Evolutionary conservation across 2,329 filamentous ascomycete genomes (phyloP), one percentile per base, ranked within the genome.

Genomic region (Eutypella sp.): DNA sequence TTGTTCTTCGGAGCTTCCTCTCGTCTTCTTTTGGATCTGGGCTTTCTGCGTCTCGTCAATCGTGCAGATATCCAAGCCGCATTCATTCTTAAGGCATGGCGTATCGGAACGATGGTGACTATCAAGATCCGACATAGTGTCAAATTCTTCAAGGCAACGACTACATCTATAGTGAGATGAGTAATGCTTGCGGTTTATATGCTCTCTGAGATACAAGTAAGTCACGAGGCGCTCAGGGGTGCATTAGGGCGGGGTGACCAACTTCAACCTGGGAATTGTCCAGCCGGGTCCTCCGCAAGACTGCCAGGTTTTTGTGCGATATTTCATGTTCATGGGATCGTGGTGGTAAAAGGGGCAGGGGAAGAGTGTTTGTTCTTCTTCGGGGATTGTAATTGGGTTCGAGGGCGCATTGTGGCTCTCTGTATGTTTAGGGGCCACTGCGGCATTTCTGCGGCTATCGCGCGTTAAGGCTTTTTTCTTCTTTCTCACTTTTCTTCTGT

Each of bases 161-260:
- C 38, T 44, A 18, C 54, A 57, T 13, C 47, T 47, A n/a, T 47
- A 46, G 6, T 33, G 23, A 3, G 10, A 10, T 11, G 42, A 51
- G 20, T 29, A 45, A 29, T 56, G 54, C 4, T 45, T 49, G 27
- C 54, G 52, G 20, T 53, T 48, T 11, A 56, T 44, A 23, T 57
- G 54, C 22, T 55, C 54, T 29, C 54, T 56, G 13, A 8, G 7
- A 8, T 29, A 13, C 13, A 29, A 13, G 13, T 29, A 7, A 29
- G 25, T 8, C 7, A 29, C 25, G 25, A 13, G 7, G 13, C 7
- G 13, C 13, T 29, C 7, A 40, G 3, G 19, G 13, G 13, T 18
- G 15, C 3, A 2, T 8, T 15, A 18, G 11, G 15, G 19, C 5
- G 22, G 2, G 15, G 25, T 16, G 24, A 47, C 49, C 40, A 3